Percentiles rank a stretch among this genome's conserved stretches.
phyloP scores from a whole-genome alignment of 495 filamentous ascomycete genomes.

The Lophiostoma macrostomum region DNA sequence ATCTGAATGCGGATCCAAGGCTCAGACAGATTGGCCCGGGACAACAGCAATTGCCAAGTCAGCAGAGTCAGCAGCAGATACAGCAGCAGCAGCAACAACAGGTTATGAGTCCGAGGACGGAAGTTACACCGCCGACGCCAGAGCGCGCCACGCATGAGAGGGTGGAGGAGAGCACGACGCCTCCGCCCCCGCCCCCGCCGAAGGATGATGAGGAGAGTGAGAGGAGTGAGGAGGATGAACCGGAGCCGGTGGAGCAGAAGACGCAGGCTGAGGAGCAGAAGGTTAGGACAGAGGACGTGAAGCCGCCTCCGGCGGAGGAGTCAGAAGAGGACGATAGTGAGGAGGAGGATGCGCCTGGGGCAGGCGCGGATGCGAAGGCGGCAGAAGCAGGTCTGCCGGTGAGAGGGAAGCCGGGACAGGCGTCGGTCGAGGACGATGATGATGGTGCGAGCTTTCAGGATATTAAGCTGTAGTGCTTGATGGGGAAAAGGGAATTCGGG shows the following conservation, averaged over 20 bases:
- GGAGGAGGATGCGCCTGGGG: constrained; percentile 37
- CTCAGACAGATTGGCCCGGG: constrained; percentile 54
- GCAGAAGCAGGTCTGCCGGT: constrained; percentile 25
- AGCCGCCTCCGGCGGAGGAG: constrained; percentile 49
- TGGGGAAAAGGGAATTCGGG: too few species aligned
- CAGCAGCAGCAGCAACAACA: constrained; percentile 25
- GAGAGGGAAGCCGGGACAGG: constrained; percentile 27
- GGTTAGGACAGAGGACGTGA: constrained; percentile 52
- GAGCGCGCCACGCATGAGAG: constrained; percentile 27
- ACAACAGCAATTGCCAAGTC: constrained; percentile 16
- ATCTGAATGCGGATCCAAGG: constrained; percentile 81
- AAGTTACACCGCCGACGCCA: constrained; percentile 47
- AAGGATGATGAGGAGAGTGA: constrained; percentile 15
- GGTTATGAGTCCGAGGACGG: constrained; percentile 39
- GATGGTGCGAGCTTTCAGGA: constrained; percentile 31
- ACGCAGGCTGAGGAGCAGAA: constrained; percentile 54
- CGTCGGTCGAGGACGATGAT: constrained; percentile 28
- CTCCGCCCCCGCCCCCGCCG: constrained; percentile 25
- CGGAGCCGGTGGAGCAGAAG: constrained; percentile 32
- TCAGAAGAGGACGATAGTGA: constrained; percentile 39
- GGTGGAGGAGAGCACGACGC: constrained; percentile 2
- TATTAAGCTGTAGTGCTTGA: constrained; percentile 20
- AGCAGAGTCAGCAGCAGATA: constrained; percentile 1
- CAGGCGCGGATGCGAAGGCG: constrained; percentile 15
- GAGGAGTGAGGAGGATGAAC: constrained; percentile 9